These are phyloP conservation scores for Leptographium procerum DNA, from an alignment of 2,329 filamentous ascomycete genomes.

Conservation along the genomic window DNA sequence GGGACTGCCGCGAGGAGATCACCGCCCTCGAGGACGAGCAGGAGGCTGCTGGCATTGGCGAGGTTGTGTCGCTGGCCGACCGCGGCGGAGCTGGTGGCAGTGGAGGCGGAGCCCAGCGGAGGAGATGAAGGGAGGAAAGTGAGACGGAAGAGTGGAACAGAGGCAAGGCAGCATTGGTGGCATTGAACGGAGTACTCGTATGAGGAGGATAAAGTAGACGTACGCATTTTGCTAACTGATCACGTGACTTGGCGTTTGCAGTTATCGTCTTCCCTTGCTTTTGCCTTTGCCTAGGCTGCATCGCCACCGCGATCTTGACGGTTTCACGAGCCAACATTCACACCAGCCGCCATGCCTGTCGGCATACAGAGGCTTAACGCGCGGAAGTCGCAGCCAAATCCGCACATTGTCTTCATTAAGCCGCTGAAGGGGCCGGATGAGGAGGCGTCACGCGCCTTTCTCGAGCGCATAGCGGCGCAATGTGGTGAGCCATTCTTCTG, in stretches of 20 bases:
- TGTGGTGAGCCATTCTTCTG: constrained; percentile 54
- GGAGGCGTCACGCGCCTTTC: constrained; percentile 53
- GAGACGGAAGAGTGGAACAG: background rate
- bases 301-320: background rate
- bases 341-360: constrained; percentile 51
- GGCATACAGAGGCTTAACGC: constrained; percentile 72
- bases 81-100: constrained; percentile 46
- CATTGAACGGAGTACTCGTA: background rate
- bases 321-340: no score
- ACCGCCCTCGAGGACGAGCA: constrained; percentile 87
- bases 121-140: background rate
- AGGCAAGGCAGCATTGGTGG: no score
- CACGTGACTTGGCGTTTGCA: constrained; percentile 10
- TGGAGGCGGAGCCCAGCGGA: constrained; percentile 14
- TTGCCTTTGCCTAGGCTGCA: background rate
- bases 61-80: constrained; percentile 81
- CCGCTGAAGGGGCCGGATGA: constrained; percentile 56
- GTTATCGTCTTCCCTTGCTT: background rate
- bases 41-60: constrained; percentile 86
- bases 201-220: background rate
- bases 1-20: constrained; percentile 94
- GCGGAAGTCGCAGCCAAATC: constrained; percentile 61
- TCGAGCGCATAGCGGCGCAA: constrained; percentile 70
- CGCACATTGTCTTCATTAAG: constrained; percentile 76
- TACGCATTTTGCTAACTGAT: background rate